Evolutionary conservation across 768 basidiomycete species (phyloP), one percentile per base, ranked within the genome.

Genomic region (Xerocomus potaroensis): DNA sequence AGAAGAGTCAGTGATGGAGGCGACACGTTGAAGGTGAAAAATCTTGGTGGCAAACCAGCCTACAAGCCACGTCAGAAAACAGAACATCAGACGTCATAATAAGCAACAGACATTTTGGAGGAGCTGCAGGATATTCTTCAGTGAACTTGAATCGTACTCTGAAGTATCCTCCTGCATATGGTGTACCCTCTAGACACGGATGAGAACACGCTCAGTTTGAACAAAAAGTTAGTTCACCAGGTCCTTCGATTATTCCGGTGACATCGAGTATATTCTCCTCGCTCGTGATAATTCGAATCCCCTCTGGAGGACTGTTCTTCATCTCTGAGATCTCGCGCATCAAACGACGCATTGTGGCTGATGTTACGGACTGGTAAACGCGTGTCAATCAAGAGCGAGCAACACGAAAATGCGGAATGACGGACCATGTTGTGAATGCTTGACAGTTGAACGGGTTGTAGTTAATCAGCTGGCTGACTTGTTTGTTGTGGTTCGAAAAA

Each of bases 201-300:
- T 38, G 0, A 45, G 32, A 43, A 29, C 30, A 21, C 36, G 32
- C 27, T 57, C 40, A 59, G 29, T 41, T 34, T 5, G 22, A 46
- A 49, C 41, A 11, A 22, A 35, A 8, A 31, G 23, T n/a, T n/a
- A 23, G 5, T 14, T 61, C 53, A 93, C 92, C 89, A 51, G 93
- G 93, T 0, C 93, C 93, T 60, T 91, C 79, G 15, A 97, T 89
- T 43, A 92, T 82, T 1, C 92, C 93, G 1, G 81, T 85, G 32
- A 97, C 76, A 61, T 91, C 85, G 18, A 92, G 70, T 71, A 95
- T 83, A 60, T 95, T 89, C 60, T 94, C 89, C 42, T 96, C 93
- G 50, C 74, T 86, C 3, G 86, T 81, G 45, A 84, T 79, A 23
- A 96, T 76, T 56, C 93, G 83, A 62, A 96, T 91, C n/a, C 92